A percentile compares a stretch with the other conserved stretches of the same genome.
Conservation (phyloP, 305 asterid genomes). For the Ajuga reptans region DNA sequence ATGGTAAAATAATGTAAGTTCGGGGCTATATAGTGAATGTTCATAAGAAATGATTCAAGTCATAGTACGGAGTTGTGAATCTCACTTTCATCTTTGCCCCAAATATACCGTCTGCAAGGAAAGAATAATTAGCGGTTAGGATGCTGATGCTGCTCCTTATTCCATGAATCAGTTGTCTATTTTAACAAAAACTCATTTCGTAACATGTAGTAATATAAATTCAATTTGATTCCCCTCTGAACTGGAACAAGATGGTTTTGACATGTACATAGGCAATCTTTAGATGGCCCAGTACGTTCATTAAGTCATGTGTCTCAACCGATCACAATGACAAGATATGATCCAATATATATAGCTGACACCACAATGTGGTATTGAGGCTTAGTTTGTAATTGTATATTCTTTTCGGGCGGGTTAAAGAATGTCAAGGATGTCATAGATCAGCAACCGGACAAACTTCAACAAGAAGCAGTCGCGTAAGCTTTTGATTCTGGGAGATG, state of each 20-base stretch:
- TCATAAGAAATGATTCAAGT: not conserved
- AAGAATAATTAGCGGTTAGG: conserved; percentile 13
- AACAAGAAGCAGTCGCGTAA: not conserved
- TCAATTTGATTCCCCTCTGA: not conserved
- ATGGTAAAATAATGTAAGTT: not conserved
- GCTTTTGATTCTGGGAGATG: not conserved
- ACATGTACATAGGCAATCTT: not conserved
- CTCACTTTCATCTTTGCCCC: conserved; percentile 94
- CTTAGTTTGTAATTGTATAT: not conserved
- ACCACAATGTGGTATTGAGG: not conserved
- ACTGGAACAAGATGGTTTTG: not conserved
- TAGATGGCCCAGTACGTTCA: not conserved
- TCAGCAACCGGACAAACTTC: not conserved
- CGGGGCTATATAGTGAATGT: not conserved
- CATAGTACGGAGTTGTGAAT: conserved; percentile 6
- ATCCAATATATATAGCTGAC: not conserved
- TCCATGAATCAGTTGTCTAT: not conserved
- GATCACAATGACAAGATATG: not conserved
- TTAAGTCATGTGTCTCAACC: not conserved
- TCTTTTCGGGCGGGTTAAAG: not conserved
- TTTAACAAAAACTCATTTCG: no score
- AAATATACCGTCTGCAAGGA: conserved; percentile 72
- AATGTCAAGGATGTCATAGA: not conserved
- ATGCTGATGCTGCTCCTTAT: not conserved
- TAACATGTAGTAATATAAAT: not conserved